Conservation (phyloP, 352 stramenopile genomes). For the Phytophthora multivora region DNA sequence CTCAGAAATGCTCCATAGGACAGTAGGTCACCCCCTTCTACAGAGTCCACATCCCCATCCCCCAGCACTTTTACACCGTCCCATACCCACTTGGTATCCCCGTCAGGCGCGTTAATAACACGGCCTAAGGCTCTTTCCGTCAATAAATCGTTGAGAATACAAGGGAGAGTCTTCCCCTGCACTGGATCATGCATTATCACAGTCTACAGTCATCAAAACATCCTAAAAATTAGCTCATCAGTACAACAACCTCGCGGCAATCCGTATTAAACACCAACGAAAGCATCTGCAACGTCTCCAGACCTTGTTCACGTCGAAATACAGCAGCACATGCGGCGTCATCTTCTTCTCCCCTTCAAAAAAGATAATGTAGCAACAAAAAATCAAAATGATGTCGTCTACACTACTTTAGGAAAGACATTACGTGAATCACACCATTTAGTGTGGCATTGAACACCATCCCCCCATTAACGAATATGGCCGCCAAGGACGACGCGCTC, state of each 20-base stretch:
- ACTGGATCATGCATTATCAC: slow-evolving; percentile 86
- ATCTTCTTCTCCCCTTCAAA: background rate
- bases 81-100: slow-evolving; percentile 50
- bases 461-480: background rate
- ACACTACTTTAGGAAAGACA: too few relatives aligned
- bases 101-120: slow-evolving; percentile 22
- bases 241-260: background rate
- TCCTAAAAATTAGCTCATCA: background rate
- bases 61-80: slow-evolving; percentile 37
- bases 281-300: background rate
- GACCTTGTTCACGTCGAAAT: slow-evolving; percentile 87
- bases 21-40: slow-evolving; percentile 20
- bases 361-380: too few relatives aligned
- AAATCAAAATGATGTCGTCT: too few relatives aligned
- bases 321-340: slow-evolving; percentile 62
- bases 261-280: background rate
- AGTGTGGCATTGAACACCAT: too few relatives aligned
- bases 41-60: background rate
- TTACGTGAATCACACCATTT: too few relatives aligned
- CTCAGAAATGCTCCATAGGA: slow-evolving; percentile 74
- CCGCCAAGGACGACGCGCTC: slow-evolving; percentile 25
- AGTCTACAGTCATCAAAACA: slow-evolving; percentile 42
- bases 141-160: slow-evolving; percentile 82
- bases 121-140: slow-evolving; percentile 56
- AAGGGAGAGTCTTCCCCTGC: slow-evolving; percentile 71